Evolutionary conservation across 352 stramenopile genomes (phyloP).

Genomic region (Elongisporangium senticosum): DNA sequence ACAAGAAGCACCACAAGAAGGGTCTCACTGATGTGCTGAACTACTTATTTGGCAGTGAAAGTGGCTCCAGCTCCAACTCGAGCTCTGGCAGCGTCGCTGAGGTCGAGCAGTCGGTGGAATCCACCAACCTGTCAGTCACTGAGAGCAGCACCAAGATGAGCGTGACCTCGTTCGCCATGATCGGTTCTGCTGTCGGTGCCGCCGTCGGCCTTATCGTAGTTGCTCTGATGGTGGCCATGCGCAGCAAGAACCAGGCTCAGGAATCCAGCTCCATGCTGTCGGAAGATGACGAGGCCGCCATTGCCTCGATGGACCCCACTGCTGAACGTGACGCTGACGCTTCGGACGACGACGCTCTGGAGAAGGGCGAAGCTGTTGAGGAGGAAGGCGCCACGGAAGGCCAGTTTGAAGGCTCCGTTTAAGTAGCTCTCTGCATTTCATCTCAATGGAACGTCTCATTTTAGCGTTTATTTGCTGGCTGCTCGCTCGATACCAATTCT

Average conservation of each 20-base stretch:
- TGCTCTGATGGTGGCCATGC: constrained; percentile 21
- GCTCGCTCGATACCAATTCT: no score
- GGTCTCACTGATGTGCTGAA: background rate
- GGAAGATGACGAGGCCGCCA: constrained; percentile 27
- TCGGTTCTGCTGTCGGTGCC: constrained; percentile 15
- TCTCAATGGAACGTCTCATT: background rate
- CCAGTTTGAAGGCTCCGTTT: constrained; percentile 51
- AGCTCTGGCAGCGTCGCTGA: background rate
- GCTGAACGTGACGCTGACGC: constrained; percentile 25
- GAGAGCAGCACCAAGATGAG: constrained; percentile 10
- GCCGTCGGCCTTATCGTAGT: constrained; percentile 26
- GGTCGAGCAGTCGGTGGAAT: constrained; percentile 1
- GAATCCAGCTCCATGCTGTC: constrained; percentile 17
- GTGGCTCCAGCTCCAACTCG: background rate
- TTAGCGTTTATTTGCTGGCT: background rate
- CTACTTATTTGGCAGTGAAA: background rate
- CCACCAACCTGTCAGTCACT: constrained; percentile 5
- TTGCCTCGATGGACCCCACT: constrained; percentile 26
- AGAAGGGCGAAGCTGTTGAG: constrained; percentile 19
- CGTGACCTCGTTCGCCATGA: constrained; percentile 14
- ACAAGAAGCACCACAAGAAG: constrained; percentile 20
- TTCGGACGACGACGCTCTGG: constrained; percentile 26
- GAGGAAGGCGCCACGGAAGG: constrained; percentile 30
- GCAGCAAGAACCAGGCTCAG: constrained; percentile 10
- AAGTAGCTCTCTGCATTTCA: constrained; percentile 10